Conservation (phyloP, 331 rosid genomes). For the Pyracantha coccinea region DNA sequence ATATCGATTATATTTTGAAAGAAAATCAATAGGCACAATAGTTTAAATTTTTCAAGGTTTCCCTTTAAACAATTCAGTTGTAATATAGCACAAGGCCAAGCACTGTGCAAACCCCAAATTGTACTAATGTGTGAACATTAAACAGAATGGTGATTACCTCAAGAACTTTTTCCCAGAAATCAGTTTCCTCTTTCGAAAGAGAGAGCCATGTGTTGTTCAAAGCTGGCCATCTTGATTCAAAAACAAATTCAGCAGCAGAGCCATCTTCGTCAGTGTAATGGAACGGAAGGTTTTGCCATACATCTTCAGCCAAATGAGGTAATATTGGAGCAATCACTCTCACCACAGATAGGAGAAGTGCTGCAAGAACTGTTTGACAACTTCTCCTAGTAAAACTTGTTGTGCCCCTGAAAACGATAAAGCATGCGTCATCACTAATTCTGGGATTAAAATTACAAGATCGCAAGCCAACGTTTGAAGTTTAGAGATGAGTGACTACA, state of each 20-base stretch:
- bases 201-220: slow-evolving; percentile 64
- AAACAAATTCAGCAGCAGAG: slow-evolving; percentile 70
- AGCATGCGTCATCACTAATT: neutral
- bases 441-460: too few relatives aligned
- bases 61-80: neutral
- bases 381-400: slow-evolving; percentile 81
- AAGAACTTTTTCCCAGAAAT: slow-evolving; percentile 77
- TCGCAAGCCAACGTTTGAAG: too few relatives aligned
- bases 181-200: slow-evolving; percentile 61
- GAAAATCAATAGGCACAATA: too few relatives aligned
- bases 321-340: slow-evolving; percentile 85
- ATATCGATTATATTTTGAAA: too few relatives aligned
- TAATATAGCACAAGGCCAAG: neutral
- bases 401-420: slow-evolving; percentile 57
- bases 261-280: slow-evolving; percentile 51
- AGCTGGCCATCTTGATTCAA: slow-evolving; percentile 92
- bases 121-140: neutral
- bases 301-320: slow-evolving; percentile 99
- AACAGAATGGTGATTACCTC: slow-evolving; percentile 42
- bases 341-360: slow-evolving; percentile 68
- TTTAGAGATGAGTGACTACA: too few relatives aligned
- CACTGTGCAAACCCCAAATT: neutral
- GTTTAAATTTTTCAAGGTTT: neutral
- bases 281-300: slow-evolving; percentile 97
- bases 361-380: slow-evolving; percentile 94